Percentiles rank a stretch among this genome's conserved stretches.
Conservation (phyloP, 495 filamentous ascomycete genomes). For the Penicillium manginii region DNA sequence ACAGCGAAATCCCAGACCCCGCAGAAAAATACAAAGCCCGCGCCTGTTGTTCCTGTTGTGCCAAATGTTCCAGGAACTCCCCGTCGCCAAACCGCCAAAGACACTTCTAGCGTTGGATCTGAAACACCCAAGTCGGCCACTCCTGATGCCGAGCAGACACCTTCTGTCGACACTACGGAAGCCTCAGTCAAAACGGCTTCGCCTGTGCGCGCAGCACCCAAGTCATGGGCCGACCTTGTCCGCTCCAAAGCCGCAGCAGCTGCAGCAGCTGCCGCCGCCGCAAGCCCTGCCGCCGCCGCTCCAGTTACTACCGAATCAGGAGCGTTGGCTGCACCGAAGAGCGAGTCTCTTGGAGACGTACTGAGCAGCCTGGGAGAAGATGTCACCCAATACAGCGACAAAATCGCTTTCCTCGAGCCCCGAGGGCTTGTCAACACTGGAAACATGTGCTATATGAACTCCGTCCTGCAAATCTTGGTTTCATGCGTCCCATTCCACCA, state of each 20-base stretch:
- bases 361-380: conserved; percentile 67
- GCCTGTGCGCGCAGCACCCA: conserved; percentile 54
- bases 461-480: conserved; percentile 90
- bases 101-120: conserved; percentile 41
- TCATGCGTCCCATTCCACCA: conserved; percentile 94
- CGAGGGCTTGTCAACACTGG: conserved; percentile 94
- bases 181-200: conserved; percentile 40
- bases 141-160: conserved; percentile 24
- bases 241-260: conserved; percentile 46
- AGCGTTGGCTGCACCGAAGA: conserved; percentile 53
- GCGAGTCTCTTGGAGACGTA: conserved; percentile 71
- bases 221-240: conserved; percentile 80
- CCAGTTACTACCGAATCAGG: conserved; percentile 45
- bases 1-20: conserved; percentile 44
- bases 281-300: conserved; percentile 27
- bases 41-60: conserved; percentile 64
- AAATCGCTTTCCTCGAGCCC: conserved; percentile 87
- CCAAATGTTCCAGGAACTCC: conserved; percentile 56
- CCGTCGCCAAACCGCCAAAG: conserved; percentile 42
- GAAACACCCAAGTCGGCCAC: conserved; percentile 40
- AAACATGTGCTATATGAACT: conserved; percentile 99
- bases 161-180: conserved; percentile 27
- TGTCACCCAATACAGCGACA: conserved; percentile 58
- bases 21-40: conserved; percentile 47
- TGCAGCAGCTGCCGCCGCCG: conserved; percentile 7